phyloP scores from a whole-genome alignment of 2,329 filamentous ascomycete species.

The Botryosphaeria agaves region DNA sequence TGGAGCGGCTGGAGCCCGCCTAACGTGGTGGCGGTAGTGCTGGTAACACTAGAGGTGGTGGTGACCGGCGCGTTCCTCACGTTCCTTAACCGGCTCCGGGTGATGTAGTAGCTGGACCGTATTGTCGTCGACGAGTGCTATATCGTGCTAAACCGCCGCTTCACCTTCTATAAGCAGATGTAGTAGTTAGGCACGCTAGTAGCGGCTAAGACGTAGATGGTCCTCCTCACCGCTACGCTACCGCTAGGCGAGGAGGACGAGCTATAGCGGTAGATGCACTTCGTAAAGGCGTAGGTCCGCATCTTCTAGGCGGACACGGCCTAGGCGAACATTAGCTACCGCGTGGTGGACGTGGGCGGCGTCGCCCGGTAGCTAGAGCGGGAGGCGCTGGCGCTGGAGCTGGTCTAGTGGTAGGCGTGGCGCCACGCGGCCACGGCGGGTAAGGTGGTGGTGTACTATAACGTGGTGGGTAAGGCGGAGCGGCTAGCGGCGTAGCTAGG shows the following conservation, averaged over 20 bases:
- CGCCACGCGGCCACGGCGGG: background rate
- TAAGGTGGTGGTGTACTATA: background rate
- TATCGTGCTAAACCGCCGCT: background rate
- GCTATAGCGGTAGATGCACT: background rate
- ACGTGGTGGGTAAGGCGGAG: background rate
- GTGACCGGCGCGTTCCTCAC: slow-evolving; percentile 8
- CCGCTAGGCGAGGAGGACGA: slow-evolving; percentile 1
- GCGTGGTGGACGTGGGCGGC: background rate
- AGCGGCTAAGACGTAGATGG: background rate
- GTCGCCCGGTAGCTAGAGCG: background rate
- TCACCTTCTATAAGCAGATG: background rate
- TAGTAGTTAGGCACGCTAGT: background rate
- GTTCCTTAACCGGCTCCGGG: slow-evolving; percentile 8
- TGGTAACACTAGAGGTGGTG: slow-evolving; percentile 10
- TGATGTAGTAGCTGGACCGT: slow-evolving; percentile 6
- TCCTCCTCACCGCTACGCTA: slow-evolving; percentile 1
- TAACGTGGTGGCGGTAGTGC: slow-evolving; percentile 7
- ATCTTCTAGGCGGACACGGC: background rate
- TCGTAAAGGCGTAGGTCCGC: background rate
- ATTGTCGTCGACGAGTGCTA: slow-evolving; percentile 1
- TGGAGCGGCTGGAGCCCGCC: slow-evolving; percentile 7
- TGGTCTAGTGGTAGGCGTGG: background rate
- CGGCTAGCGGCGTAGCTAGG: background rate
- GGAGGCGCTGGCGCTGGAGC: background rate
- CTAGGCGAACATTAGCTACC: background rate